phyloP scores from a whole-genome alignment of 148 eudicot genomes.

The Vaccinium vitisidaea region DNA sequence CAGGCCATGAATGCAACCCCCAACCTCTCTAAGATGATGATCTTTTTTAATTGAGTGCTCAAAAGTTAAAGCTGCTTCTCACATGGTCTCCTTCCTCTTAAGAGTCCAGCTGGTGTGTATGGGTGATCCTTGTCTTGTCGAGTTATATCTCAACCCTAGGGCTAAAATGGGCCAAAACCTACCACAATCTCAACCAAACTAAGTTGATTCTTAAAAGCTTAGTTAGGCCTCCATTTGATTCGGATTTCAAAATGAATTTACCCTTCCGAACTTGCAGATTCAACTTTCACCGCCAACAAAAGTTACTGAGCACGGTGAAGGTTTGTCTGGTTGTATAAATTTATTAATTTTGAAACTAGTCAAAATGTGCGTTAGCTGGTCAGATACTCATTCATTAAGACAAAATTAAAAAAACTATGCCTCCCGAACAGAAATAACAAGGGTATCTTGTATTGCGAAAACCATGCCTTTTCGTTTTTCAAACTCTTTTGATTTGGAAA shows the following conservation, averaged over 20 bases:
- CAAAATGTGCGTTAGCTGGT: not conserved
- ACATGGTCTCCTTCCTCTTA: slow-evolving; percentile 13
- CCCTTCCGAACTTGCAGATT: not conserved
- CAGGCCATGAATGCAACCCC: slow-evolving; percentile 4
- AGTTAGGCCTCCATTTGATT: not conserved
- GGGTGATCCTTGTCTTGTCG: slow-evolving; percentile 18
- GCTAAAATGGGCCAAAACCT: not conserved
- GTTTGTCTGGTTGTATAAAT: not conserved
- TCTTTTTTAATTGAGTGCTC: not conserved
- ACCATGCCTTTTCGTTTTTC: not conserved
- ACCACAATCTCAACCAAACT: not conserved
- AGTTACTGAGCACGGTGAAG: not conserved
- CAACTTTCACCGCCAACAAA: not conserved
- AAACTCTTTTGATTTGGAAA: not conserved
- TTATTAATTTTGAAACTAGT: not conserved
- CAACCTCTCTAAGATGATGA: not conserved
- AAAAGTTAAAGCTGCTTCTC: slow-evolving; percentile 13
- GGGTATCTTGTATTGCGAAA: not conserved
- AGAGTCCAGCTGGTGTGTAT: not conserved
- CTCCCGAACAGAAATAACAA: not conserved
- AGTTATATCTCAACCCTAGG: not conserved
- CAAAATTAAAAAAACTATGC: not conserved
- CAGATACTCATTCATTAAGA: not conserved
- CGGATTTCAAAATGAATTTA: not conserved
- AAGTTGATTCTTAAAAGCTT: no score